Conservation (phyloP, 805 yeast genomes). For the Zygotorulaspora danielsina region DNA sequence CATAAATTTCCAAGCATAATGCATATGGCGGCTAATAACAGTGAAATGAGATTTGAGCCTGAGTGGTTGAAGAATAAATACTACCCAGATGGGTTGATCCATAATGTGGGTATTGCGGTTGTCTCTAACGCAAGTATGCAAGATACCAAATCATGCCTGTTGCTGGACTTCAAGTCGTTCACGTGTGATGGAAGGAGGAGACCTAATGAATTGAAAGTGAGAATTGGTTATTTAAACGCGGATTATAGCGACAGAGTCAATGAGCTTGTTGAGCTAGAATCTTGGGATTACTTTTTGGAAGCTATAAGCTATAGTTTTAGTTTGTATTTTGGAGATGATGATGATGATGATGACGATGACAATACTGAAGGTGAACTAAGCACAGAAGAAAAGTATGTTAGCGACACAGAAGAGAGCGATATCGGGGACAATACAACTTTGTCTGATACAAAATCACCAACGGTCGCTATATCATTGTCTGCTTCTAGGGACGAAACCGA, state of each 20-base stretch:
- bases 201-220: conserved; percentile 30
- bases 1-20: conserved; percentile 2
- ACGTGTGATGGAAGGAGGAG: conserved; percentile 19
- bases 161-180: conserved; percentile 24
- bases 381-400: too few relatives aligned
- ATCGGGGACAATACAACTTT: conserved; percentile 1
- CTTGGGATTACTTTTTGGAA: conserved; percentile 31
- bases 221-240: conserved; percentile 33
- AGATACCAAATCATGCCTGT: conserved; percentile 22
- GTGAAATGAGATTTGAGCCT: conserved; percentile 18
- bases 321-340: conserved; percentile 33
- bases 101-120: conserved; percentile 22
- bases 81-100: conserved; percentile 8
- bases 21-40: neutral
- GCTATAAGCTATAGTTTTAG: conserved; percentile 30
- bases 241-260: conserved; percentile 30
- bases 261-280: conserved; percentile 32
- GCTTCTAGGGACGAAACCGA: neutral
- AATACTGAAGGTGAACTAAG: neutral
- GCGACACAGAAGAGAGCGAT: neutral
- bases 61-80: conserved; percentile 13
- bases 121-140: conserved; percentile 30
- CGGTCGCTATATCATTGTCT: neutral
- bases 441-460: neutral
- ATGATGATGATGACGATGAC: conserved; percentile 19